A percentile compares a stretch with the other conserved stretches of the same genome.
Evolutionary conservation across 371 early-diverging fungal genomes (phyloP).

Genomic region (Mortierella sp.): DNA sequence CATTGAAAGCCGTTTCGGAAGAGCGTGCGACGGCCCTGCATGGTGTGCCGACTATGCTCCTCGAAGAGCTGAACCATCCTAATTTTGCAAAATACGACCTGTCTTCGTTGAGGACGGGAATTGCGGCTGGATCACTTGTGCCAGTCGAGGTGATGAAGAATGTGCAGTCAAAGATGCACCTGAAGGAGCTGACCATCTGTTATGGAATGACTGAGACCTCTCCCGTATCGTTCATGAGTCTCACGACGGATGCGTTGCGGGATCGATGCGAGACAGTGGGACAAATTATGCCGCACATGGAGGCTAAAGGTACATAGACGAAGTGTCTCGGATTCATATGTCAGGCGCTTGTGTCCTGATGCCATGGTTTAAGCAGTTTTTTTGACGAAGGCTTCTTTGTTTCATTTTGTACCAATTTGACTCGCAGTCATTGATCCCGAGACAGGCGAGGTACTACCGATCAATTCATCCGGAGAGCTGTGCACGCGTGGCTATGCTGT

Average conservation of each 20-base stretch:
- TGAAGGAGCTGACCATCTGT: constrained; percentile 57
- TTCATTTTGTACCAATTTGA: neutral
- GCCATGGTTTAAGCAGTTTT: too few species aligned
- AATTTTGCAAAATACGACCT: constrained; percentile 53
- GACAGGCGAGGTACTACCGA: constrained; percentile 41
- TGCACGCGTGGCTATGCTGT: constrained; percentile 66
- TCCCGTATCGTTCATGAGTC: constrained; percentile 60
- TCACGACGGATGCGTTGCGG: constrained; percentile 55
- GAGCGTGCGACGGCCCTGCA: constrained; percentile 57
- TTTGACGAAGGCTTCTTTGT: too few species aligned
- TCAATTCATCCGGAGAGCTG: constrained; percentile 60
- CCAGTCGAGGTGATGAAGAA: constrained; percentile 59
- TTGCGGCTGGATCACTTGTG: constrained; percentile 59
- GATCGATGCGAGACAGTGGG: constrained; percentile 56
- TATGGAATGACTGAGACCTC: constrained; percentile 60
- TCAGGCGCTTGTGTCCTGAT: too few species aligned
- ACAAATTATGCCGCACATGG: constrained; percentile 52
- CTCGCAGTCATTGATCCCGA: constrained; percentile 35
- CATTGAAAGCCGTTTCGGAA: constrained; percentile 61
- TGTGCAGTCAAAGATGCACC: constrained; percentile 54
- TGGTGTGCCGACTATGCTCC: constrained; percentile 64
- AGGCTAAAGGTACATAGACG: constrained; percentile 50
- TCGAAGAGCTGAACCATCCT: constrained; percentile 56
- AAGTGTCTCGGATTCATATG: too few species aligned
- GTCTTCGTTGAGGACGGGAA: constrained; percentile 56